Conservation (phyloP, 805 yeast species). For the Pichia paraexigua region DNA sequence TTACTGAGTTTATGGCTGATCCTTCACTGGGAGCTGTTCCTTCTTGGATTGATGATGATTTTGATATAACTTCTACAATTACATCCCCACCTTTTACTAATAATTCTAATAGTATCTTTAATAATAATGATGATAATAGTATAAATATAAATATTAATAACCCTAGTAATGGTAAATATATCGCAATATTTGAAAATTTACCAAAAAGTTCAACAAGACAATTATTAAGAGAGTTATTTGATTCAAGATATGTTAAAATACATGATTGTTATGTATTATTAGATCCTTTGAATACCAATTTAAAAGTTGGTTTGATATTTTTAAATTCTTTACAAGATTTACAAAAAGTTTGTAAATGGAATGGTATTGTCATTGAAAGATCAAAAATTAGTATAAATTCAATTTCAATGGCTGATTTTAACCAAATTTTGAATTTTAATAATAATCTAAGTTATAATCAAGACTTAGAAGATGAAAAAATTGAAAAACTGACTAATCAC, state of each 20-base stretch:
- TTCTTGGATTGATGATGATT: slow-evolving; percentile 61
- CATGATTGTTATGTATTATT: slow-evolving; percentile 50
- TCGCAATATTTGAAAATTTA: slow-evolving; percentile 37
- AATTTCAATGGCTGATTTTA: slow-evolving; percentile 34
- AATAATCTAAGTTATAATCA: slow-evolving; percentile 22
- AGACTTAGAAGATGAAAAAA: slow-evolving; percentile 18
- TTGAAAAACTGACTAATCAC: slow-evolving; percentile 1
- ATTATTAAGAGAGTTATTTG: slow-evolving; percentile 51
- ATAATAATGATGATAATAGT: too few species aligned
- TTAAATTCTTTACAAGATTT: slow-evolving; percentile 43
- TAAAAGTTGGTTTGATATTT: slow-evolving; percentile 60
- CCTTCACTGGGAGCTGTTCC: slow-evolving; percentile 33
- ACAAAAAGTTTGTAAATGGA: slow-evolving; percentile 55
- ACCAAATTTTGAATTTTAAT: slow-evolving; percentile 26
- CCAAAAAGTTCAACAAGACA: slow-evolving; percentile 47
- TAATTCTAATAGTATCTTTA: neutral
- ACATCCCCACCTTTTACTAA: neutral
- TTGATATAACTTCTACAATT: slow-evolving; percentile 53
- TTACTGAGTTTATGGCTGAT: slow-evolving; percentile 38
- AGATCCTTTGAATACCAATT: slow-evolving; percentile 24
- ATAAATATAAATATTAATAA: too few species aligned
- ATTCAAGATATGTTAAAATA: slow-evolving; percentile 51
- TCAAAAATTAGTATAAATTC: slow-evolving; percentile 27
- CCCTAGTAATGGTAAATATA: neutral
- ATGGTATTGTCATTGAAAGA: slow-evolving; percentile 39